Conservation (phyloP, 306 rosid species). For the Pyrus communis region DNA sequence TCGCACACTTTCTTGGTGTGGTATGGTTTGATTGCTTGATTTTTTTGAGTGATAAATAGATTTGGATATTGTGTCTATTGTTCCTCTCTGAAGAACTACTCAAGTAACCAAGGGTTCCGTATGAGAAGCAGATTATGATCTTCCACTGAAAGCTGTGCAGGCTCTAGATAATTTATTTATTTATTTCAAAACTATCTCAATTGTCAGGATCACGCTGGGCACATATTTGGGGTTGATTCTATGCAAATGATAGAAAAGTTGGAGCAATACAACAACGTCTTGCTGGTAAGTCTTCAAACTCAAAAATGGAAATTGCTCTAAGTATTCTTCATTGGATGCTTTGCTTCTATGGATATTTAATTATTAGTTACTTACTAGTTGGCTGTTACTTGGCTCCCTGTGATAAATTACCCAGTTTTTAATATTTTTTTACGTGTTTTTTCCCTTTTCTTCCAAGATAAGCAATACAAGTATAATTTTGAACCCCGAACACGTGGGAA, state of each 20-base stretch:
- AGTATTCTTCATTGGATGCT: not conserved
- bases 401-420: not conserved
- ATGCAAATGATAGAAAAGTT: conserved; percentile 77
- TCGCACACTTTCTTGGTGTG: conserved; percentile 98
- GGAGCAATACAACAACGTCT: conserved; percentile 73
- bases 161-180: not conserved
- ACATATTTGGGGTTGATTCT: conserved; percentile 95
- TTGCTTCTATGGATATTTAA: not conserved
- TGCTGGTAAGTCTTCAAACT: conserved; percentile 46
- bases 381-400: not conserved
- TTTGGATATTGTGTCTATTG: not conserved
- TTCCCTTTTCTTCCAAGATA: not conserved
- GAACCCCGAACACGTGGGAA: not conserved
- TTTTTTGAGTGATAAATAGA: not conserved
- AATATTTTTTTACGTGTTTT: not conserved
- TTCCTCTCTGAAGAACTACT: not conserved
- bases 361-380: conserved; percentile 10
- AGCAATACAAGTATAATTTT: not conserved
- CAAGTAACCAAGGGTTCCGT: not conserved
- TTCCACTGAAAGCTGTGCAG: not conserved
- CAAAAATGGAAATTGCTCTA: not conserved
- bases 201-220: conserved; percentile 92
- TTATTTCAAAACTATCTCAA: conserved; percentile 2
- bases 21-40: conserved; percentile 35
- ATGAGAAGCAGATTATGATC: not conserved